A percentile compares a stretch with the other conserved stretches of the same genome.
These are phyloP conservation scores for Hanseniaspora uvarum DNA, from an alignment of 1,139 yeast genomes.

Conservation along the genomic window DNA sequence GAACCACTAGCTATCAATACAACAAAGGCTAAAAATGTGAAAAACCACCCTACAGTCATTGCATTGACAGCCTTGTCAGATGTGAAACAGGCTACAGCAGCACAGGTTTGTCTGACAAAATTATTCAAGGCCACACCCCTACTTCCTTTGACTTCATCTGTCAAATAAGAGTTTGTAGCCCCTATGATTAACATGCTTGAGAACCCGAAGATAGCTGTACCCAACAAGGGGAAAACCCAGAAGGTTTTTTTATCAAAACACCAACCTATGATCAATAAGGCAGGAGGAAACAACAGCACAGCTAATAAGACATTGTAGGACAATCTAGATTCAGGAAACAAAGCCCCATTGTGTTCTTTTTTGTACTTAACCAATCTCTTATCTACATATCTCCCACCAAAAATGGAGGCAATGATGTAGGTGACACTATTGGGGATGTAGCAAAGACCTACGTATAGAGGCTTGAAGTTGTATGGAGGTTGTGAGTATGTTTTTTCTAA, in stretches of 20 bases:
- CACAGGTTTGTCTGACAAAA: constrained; percentile 59
- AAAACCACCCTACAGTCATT: constrained; percentile 62
- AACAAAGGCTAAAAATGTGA: constrained; percentile 54
- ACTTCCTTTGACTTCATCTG: constrained; percentile 74
- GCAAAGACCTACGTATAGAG: constrained; percentile 60
- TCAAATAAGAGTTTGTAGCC: constrained; percentile 67
- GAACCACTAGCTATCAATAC: constrained; percentile 39
- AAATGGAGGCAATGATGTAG: constrained; percentile 58
- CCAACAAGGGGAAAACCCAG: constrained; percentile 71
- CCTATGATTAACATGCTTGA: constrained; percentile 80
- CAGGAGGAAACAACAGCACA: constrained; percentile 49
- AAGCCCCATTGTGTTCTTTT: constrained; percentile 46
- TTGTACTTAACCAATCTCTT: constrained; percentile 46
- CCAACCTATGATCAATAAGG: constrained; percentile 76
- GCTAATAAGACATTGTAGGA: constrained; percentile 67
- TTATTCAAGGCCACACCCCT: constrained; percentile 81
- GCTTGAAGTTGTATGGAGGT: constrained; percentile 57
- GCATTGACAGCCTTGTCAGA: constrained; percentile 56
- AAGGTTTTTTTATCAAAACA: constrained; percentile 52
- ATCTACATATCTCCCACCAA: constrained; percentile 78
- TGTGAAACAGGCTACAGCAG: constrained; percentile 66
- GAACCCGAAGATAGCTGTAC: constrained; percentile 72
- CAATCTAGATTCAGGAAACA: constrained; percentile 68
- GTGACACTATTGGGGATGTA: constrained; percentile 79
- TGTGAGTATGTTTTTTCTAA: constrained; percentile 53